Evolutionary conservation across 257 asterid species (phyloP).

Genomic region (Solanum paucissectum): DNA sequence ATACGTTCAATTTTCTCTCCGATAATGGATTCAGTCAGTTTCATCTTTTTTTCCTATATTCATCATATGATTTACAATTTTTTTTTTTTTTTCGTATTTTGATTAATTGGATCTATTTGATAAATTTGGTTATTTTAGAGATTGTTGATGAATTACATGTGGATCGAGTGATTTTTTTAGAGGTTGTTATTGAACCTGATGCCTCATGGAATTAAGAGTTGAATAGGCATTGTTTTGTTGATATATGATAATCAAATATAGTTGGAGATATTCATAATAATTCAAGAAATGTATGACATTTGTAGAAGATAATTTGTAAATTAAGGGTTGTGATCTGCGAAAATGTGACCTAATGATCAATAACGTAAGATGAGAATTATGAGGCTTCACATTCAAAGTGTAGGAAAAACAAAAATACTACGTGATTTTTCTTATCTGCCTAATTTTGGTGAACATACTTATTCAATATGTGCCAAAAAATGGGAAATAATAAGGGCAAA

Average conservation of each 20-base stretch:
- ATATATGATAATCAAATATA: neutral
- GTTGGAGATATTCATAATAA: neutral
- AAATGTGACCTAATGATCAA: neutral
- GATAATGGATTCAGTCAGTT: constrained; percentile 48
- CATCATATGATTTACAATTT: too few relatives aligned
- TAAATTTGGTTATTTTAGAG: neutral
- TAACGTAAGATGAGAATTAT: neutral
- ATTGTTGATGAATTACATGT: neutral
- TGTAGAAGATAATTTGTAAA: neutral
- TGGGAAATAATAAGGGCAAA: neutral
- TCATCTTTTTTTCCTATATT: neutral
- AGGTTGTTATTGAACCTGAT: neutral
- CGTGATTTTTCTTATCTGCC: neutral
- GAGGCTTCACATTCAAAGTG: neutral
- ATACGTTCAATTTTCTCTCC: constrained; percentile 42
- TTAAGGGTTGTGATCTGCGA: neutral
- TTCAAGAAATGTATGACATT: neutral
- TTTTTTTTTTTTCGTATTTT: neutral
- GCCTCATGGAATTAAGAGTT: neutral
- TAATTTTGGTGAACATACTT: neutral
- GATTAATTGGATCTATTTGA: neutral
- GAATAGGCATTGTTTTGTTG: neutral
- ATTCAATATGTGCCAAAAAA: neutral
- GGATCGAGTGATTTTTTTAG: neutral
- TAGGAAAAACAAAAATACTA: neutral